phyloP scores from a whole-genome alignment of 1,284 basidiomycete genomes.

The Ustilago bromivora region DNA sequence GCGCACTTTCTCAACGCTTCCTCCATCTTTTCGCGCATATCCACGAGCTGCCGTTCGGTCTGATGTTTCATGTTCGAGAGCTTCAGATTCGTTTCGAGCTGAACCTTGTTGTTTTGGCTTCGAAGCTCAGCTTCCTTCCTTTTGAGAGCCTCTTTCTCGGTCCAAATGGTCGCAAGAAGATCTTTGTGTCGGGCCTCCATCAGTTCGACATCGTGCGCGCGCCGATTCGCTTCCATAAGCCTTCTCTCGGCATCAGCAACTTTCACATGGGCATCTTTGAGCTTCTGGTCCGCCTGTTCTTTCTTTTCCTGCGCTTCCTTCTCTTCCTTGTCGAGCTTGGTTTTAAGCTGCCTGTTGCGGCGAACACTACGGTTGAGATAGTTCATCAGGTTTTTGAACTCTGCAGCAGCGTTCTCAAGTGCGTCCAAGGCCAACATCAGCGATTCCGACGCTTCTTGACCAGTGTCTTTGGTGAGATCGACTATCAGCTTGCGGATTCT shows the following conservation, averaged over 20 bases:
- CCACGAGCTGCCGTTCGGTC: neutral
- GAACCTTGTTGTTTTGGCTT: neutral
- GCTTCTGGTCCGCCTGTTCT: neutral
- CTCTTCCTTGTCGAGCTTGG: neutral
- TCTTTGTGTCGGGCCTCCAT: constrained; percentile 1
- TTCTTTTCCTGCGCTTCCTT: neutral
- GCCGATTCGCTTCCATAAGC: neutral
- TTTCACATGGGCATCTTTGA: neutral
- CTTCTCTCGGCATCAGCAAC: neutral
- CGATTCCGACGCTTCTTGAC: neutral
- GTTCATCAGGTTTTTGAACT: constrained; percentile 14
- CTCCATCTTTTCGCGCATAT: constrained; percentile 1
- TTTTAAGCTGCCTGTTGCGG: constrained; percentile 1
- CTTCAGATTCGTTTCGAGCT: constrained; percentile 6
- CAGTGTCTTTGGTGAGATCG: constrained; percentile 18
- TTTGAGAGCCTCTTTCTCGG: neutral
- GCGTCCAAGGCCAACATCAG: constrained; percentile 15
- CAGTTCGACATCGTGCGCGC: neutral
- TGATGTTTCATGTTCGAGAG: constrained; percentile 8
- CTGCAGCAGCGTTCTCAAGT: constrained; percentile 13
- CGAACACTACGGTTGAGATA: constrained; percentile 8
- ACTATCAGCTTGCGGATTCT: constrained; percentile 29
- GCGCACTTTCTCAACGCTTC: neutral
- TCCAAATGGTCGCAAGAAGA: neutral
- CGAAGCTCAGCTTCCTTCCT: neutral